Evolutionary conservation across 2,329 filamentous ascomycete species (phyloP), one percentile per base, ranked within the genome.

Genomic region (Sphaerulina vaccinii): DNA sequence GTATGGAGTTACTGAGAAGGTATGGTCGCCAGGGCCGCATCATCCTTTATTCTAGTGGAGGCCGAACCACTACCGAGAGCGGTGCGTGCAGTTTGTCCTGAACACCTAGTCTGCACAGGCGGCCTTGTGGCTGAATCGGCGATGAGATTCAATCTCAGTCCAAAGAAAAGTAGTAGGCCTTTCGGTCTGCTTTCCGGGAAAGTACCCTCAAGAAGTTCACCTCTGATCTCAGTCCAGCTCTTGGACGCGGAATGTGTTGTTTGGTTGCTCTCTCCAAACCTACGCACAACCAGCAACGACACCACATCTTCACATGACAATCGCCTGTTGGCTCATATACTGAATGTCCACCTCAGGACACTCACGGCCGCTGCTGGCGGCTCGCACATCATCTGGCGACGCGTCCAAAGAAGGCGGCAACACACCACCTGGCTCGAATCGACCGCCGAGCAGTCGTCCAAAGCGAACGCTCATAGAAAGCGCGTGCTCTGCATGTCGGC

Each of bases 381-480:
- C 59, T 27, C 54, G 57, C 39, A 48, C 52, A 21, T 55, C 57
- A 9, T 54, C 55, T 9, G 59, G 53, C 35, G 59, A 61, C 18
- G 42, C 49, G n/a, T 52, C 52, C 41, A 57, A 56, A 44, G 55
- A 61, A 33, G 51, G 45, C 29, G 42, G 50, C 22, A 49, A 35
- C 15, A 40, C 41, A 15, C 54, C 55, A 10, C 55, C 57, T 29
- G 57, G 55, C 11, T 36, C 53, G 22, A 45, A 42, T 22, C 38
- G 59, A 21, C 57, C 55, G 16, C 45, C 55, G 15, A 49, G 50
- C 19, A 49, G 48, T 32, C 55, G 59, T 36, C 40, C 62, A 15
- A 64, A 60, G 51, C 61, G 62, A 37, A 63, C 59, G 19, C 49
- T 64, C 10, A 63, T 64, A 11, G 62, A 63, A 35, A 64, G 61